These are phyloP conservation scores for Trichosanthes truncata DNA, from an alignment of 306 rosid genomes.

Conservation along the genomic window DNA sequence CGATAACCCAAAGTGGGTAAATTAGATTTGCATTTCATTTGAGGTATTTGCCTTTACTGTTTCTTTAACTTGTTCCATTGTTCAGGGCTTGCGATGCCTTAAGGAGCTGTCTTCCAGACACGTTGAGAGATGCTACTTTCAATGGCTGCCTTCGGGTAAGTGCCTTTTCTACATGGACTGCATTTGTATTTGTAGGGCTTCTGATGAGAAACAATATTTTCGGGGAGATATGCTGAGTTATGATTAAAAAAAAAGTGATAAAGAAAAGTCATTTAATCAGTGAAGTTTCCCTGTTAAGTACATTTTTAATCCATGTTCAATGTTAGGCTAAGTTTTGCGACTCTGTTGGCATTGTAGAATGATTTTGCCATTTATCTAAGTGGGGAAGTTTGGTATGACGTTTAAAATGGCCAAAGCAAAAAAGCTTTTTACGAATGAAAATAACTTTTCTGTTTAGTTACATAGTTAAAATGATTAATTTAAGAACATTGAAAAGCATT, in stretches of 20 bases:
- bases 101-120: conserved; percentile 58
- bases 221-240: neutral
- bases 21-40: neutral
- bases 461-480: neutral
- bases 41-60: neutral
- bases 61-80: neutral
- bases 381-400: neutral
- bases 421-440: neutral
- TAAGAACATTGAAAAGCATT: neutral
- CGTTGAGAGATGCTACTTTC: conserved; percentile 57
- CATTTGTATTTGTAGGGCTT: neutral
- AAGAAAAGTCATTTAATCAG: neutral
- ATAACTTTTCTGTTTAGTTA: neutral
- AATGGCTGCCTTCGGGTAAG: conserved; percentile 54
- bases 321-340: neutral
- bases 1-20: conserved; percentile 47
- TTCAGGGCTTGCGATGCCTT: conserved; percentile 67
- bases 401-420: neutral
- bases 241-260: no score
- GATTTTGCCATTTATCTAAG: neutral
- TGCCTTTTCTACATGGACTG: neutral
- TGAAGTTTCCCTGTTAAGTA: neutral
- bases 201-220: neutral
- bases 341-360: neutral
- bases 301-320: neutral